Evolutionary conservation across 257 asterid genomes (phyloP), one percentile per base, ranked within the genome.

Genomic region (Jaltomata sinuosa): DNA sequence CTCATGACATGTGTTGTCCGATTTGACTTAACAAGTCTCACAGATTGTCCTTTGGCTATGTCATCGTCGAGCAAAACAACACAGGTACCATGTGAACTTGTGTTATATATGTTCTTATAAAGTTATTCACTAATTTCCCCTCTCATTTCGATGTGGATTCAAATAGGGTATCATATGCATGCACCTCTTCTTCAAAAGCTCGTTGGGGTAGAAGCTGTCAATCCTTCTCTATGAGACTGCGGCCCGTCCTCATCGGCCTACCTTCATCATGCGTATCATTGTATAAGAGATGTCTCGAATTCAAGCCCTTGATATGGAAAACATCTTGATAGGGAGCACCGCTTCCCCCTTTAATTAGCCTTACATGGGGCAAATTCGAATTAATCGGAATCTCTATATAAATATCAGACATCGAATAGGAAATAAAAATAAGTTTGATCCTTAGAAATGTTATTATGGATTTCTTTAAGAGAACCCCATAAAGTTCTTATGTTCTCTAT

Each of bases 401-500:
- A 18, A 67, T 16, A 67, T 34, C 14, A 8, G 6, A 67, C 47
- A 18, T 3, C 8, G 1, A 32, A 8, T 3, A 18, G 0, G 2
- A 67, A 67, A 67, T 8, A 68, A 19, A 68, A 67, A 32, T 8
- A 32, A 31, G 14, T 16, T 32, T 3, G 21, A 5, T 4, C 19
- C 6, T 71, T 71, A 71, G 2, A 71, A 71, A 15, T 38, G 11
- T 5, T 71, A 71, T 71, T 40, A 11, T 38, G 7, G 54, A 71
- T 38, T 19, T n/a, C 54, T 40, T 38, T 21, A 38, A 71, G 79
- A 71, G 34, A 38, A 71, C 53, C 21, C 54, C 32, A 71, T 71
- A 71, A 40, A n/a, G 54, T 71, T 71, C 34, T 71, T 5, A 71
- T 71, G 79, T 40, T n/a, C 79, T 71, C 54, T 21, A 40, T 40